These are phyloP conservation scores for Phytophthora pluvialis DNA, from an alignment of 352 stramenopile genomes.

Conservation along the genomic window DNA sequence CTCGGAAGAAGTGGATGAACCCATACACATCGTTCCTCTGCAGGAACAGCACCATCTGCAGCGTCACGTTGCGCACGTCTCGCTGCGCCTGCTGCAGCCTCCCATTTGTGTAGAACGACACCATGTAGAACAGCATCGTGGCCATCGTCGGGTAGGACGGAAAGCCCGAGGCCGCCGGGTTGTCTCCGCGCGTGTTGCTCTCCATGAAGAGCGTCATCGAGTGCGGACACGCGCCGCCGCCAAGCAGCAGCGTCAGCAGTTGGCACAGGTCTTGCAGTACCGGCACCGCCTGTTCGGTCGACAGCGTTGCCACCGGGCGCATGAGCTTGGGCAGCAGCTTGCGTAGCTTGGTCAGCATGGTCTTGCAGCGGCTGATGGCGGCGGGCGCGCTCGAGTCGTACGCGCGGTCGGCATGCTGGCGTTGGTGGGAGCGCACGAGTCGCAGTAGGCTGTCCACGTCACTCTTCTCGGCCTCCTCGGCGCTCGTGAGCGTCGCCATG, in stretches of 20 bases:
- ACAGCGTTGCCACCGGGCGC: conserved; percentile 50
- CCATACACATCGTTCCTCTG: conserved; percentile 58
- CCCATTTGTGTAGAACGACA: conserved; percentile 69
- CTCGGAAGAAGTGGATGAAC: conserved; percentile 72
- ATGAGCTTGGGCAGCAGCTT: conserved; percentile 77
- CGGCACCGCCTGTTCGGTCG: conserved; percentile 34
- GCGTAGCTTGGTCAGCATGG: conserved; percentile 69
- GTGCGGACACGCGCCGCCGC: conserved; percentile 57
- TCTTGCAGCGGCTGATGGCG: conserved; percentile 63
- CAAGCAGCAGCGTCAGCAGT: conserved; percentile 55
- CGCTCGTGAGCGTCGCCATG: conserved; percentile 12
- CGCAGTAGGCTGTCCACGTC: conserved; percentile 56
- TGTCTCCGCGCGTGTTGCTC: conserved; percentile 6
- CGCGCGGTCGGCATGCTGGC: conserved; percentile 47
- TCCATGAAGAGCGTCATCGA: conserved; percentile 70
- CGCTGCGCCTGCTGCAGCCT: conserved; percentile 43
- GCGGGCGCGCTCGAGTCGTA: conserved; percentile 46
- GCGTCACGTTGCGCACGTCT: conserved; percentile 52
- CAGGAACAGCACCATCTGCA: conserved; percentile 65
- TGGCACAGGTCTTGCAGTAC: conserved; percentile 67
- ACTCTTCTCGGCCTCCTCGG: conserved; percentile 49
- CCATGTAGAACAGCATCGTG: conserved; percentile 79
- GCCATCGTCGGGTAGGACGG: conserved; percentile 56
- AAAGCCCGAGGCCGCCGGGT: conserved; percentile 26
- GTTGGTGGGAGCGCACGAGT: conserved; percentile 53